A percentile compares a stretch with the other conserved stretches of the same genome.
These are phyloP conservation scores for Neltuma alba DNA, from an alignment of 306 rosid genomes.

Conservation along the genomic window DNA sequence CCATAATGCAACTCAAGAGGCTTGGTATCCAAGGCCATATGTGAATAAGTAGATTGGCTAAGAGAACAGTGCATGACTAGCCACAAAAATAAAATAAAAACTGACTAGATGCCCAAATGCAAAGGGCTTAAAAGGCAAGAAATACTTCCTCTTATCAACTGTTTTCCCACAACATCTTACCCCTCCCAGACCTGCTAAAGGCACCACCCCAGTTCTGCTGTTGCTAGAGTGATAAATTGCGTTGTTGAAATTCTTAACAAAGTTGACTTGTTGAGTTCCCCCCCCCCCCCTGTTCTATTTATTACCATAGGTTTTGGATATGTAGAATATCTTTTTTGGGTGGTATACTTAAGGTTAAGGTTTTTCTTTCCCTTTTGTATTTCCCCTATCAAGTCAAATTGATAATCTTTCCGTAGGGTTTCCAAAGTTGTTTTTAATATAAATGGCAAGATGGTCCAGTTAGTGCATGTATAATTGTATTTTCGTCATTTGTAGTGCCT, in stretches of 20 bases:
- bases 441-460: too few species aligned
- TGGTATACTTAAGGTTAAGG: background rate
- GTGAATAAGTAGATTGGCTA: background rate
- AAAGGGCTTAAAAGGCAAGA: background rate
- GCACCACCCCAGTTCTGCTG: background rate
- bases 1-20: too few species aligned
- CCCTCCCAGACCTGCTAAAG: background rate
- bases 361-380: background rate
- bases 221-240: background rate
- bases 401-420: background rate
- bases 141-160: background rate
- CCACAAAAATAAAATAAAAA: background rate
- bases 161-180: background rate
- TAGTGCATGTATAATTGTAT: slow-evolving; percentile 8
- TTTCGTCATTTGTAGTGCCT: slow-evolving; percentile 20
- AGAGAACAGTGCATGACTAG: background rate
- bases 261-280: too few species aligned
- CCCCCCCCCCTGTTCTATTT: background rate
- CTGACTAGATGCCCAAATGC: too few species aligned
- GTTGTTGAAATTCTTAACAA: background rate
- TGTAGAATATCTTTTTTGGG: background rate
- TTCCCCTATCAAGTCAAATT: background rate
- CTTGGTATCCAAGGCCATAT: background rate
- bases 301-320: too few species aligned
- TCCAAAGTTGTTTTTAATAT: too few species aligned